phyloP scores from a whole-genome alignment of 352 stramenopile genomes.

The Thalassiosira livingstoniorum region DNA sequence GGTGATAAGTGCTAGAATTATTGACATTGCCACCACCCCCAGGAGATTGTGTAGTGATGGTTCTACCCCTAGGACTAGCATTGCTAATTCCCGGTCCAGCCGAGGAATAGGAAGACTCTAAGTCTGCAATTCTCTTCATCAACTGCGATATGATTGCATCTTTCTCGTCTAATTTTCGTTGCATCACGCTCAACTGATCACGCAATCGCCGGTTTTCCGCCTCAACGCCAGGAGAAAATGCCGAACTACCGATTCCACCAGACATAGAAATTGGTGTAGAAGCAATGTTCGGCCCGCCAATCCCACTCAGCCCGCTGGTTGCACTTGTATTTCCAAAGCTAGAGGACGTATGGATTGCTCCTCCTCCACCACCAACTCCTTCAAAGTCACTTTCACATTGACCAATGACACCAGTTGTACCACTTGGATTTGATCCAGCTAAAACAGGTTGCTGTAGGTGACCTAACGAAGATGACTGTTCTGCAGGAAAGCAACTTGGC shows the following conservation, averaged over 20 bases:
- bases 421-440: slow-evolving; percentile 7
- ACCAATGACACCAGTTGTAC: not conserved
- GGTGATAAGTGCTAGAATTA: slow-evolving; percentile 2
- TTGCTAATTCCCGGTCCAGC: too few relatives aligned
- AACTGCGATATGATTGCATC: slow-evolving; percentile 57
- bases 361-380: not conserved
- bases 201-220: slow-evolving; percentile 33
- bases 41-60: not conserved
- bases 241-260: slow-evolving; percentile 4
- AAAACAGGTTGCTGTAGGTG: slow-evolving; percentile 32
- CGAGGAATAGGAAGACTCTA: slow-evolving; percentile 31
- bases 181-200: slow-evolving; percentile 36
- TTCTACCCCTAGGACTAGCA: not conserved
- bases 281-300: not conserved
- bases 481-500: slow-evolving; percentile 47
- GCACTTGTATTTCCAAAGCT: slow-evolving; percentile 19
- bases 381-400: not conserved
- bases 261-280: not conserved
- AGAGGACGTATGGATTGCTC: not conserved
- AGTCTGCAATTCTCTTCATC: slow-evolving; percentile 53
- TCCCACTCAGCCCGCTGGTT: not conserved
- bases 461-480: slow-evolving; percentile 12
- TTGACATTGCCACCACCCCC: not conserved
- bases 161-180: slow-evolving; percentile 52
- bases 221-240: slow-evolving; percentile 42